Evolutionary conservation across 805 yeast genomes (phyloP).

Genomic region (Metschnikowia noctiluminum): DNA sequence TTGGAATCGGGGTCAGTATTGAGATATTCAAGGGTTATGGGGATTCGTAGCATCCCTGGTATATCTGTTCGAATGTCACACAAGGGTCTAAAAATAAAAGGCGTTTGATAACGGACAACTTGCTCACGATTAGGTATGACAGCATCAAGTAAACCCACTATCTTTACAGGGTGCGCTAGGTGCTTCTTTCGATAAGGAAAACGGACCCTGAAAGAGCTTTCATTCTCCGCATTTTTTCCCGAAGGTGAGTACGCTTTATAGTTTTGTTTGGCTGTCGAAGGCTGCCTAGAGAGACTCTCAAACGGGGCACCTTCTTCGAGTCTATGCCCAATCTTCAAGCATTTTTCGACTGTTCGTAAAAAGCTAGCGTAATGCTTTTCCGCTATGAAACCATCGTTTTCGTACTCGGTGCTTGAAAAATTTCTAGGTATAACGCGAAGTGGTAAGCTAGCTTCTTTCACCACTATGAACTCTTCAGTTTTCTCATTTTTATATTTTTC

Average conservation of each 20-base stretch:
- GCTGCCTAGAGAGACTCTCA: conserved; percentile 3
- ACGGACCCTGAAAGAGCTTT: conserved; percentile 15
- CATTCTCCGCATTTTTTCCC: not conserved
- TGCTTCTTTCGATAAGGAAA: conserved; percentile 22
- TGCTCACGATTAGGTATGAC: conserved; percentile 16
- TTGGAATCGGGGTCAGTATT: conserved; percentile 8
- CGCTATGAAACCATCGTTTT: conserved; percentile 14
- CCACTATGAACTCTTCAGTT: conserved; percentile 23
- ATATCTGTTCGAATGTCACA: not conserved
- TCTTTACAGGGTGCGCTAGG: conserved; percentile 21
- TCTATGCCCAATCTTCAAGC: conserved; percentile 4
- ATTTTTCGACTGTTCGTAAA: conserved; percentile 12
- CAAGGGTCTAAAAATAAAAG: conserved; percentile 5
- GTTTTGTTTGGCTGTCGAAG: conserved; percentile 17
- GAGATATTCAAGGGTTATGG: conserved; percentile 8
- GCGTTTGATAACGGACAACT: conserved; percentile 13
- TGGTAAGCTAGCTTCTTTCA: conserved; percentile 23
- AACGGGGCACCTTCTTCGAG: conserved; percentile 9
- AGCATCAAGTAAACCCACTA: conserved; percentile 22
- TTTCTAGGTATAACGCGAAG: conserved; percentile 23
- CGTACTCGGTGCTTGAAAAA: not conserved
- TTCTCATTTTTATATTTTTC: conserved; percentile 7
- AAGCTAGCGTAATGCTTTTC: conserved; percentile 18
- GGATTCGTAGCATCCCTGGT: conserved; percentile 2
- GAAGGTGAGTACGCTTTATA: conserved; percentile 4